phyloP scores from a whole-genome alignment of 371 early-diverging fungal species.

The Mucor saturninus region DNA sequence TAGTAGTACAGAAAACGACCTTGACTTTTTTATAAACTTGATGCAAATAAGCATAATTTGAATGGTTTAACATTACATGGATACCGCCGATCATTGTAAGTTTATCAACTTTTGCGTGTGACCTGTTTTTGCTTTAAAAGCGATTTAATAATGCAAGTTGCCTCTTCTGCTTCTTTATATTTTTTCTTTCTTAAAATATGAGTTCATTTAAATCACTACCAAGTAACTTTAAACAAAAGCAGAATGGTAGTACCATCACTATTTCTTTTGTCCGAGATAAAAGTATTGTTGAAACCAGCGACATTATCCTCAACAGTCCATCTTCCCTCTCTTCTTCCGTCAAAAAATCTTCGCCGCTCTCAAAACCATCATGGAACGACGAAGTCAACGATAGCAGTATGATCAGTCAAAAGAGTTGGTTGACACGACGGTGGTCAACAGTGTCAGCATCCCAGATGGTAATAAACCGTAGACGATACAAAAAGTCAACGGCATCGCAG shows the following conservation, averaged over 20 bases:
- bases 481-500: slow-evolving; percentile 7
- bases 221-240: slow-evolving; percentile 10
- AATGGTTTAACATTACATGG: background rate
- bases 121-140: background rate
- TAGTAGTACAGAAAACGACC: background rate
- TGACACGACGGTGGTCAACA: slow-evolving; percentile 27
- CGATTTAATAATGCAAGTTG: background rate
- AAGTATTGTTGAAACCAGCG: background rate
- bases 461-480: background rate
- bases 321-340: slow-evolving; percentile 14
- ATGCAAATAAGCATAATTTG: slow-evolving; percentile 1
- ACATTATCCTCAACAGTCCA: background rate
- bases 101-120: slow-evolving; percentile 7
- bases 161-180: slow-evolving; percentile 4
- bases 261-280: background rate
- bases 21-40: background rate
- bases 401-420: slow-evolving; percentile 14
- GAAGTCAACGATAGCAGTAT: slow-evolving; percentile 1
- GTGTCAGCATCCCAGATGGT: slow-evolving; percentile 13
- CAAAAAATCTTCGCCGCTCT: slow-evolving; percentile 13
- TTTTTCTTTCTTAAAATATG: slow-evolving; percentile 1
- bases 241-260: slow-evolving; percentile 2
- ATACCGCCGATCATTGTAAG: slow-evolving; percentile 20
- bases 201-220: slow-evolving; percentile 6
- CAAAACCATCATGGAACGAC: slow-evolving; percentile 3